Conservation (phyloP, 345 rosid genomes). For the Erodium maritimum region DNA sequence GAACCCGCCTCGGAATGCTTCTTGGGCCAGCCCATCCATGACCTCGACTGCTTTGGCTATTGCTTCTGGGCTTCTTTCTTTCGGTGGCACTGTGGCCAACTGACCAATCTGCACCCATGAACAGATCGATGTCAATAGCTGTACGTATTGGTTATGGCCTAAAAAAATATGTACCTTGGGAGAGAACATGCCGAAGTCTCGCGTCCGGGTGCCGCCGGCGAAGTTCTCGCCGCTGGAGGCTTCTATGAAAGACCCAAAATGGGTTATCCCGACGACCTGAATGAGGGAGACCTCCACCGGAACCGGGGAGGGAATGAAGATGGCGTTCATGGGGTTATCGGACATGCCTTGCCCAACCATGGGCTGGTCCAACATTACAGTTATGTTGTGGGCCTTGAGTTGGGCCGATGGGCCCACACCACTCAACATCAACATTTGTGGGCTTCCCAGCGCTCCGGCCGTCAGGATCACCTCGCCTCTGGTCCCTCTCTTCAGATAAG, state of each 20-base stretch:
- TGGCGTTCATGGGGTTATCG: constrained; percentile 67
- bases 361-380: constrained; percentile 42
- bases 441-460: constrained; percentile 67
- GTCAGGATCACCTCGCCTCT: constrained; percentile 43
- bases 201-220: constrained; percentile 11
- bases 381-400: constrained; percentile 29
- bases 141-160: too few relatives aligned
- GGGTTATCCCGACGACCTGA: constrained; percentile 61
- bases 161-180: constrained; percentile 19
- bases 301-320: constrained; percentile 49
- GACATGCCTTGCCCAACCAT: constrained; percentile 64
- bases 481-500: constrained; percentile 29
- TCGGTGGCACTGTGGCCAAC: constrained; percentile 22
- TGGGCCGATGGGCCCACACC: constrained; percentile 57
- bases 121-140: not conserved
- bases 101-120: constrained; percentile 20
- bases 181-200: constrained; percentile 42
- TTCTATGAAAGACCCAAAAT: constrained; percentile 47
- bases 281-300: constrained; percentile 67
- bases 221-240: constrained; percentile 47
- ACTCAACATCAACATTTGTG: constrained; percentile 60
- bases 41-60: constrained; percentile 20
- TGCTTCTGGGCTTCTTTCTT: constrained; percentile 23
- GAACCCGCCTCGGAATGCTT: constrained; percentile 45
- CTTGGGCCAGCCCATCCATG: constrained; percentile 16